A percentile compares a stretch with the other conserved stretches of the same genome.
Evolutionary conservation across 306 rosid genomes (phyloP).

Genomic region (Albizia julibrissin): DNA sequence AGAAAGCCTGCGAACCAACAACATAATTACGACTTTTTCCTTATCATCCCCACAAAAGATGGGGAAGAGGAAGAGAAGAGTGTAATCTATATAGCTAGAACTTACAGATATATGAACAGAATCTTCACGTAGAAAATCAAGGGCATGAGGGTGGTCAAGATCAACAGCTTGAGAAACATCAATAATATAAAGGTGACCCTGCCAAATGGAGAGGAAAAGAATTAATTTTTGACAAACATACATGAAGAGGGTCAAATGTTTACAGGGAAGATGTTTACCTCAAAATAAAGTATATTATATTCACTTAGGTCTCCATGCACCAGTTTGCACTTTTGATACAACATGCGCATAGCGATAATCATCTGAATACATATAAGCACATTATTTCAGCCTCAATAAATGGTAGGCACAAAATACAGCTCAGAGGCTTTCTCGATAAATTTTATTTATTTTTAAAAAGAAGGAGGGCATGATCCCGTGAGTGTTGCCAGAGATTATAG

Average conservation of each 20-base stretch:
- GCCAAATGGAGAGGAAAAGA: constrained; percentile 25
- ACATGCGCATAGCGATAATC: constrained; percentile 77
- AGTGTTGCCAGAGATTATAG: background rate
- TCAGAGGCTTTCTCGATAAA: background rate
- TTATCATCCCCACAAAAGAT: background rate
- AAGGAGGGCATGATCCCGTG: background rate
- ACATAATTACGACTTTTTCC: constrained; percentile 21
- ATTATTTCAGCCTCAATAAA: constrained; percentile 13
- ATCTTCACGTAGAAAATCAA: constrained; percentile 82
- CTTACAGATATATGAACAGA: constrained; percentile 80
- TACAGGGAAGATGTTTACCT: constrained; percentile 45
- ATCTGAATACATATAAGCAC: constrained; percentile 50
- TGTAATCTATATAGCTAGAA: background rate
- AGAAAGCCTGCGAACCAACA: constrained; percentile 67
- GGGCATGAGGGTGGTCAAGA: constrained; percentile 87
- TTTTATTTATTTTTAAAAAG: background rate
- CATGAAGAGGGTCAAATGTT: constrained; percentile 21
- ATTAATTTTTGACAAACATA: constrained; percentile 18
- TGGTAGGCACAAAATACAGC: background rate
- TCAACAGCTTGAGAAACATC: constrained; percentile 97
- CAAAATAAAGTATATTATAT: constrained; percentile 82
- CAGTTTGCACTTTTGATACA: constrained; percentile 88
- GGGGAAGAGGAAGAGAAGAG: constrained; percentile 16
- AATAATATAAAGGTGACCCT: constrained; percentile 88
- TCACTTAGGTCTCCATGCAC: constrained; percentile 97